Evolutionary conservation across 345 rosid genomes (phyloP).

Genomic region (Abelmoschus esculentus): DNA sequence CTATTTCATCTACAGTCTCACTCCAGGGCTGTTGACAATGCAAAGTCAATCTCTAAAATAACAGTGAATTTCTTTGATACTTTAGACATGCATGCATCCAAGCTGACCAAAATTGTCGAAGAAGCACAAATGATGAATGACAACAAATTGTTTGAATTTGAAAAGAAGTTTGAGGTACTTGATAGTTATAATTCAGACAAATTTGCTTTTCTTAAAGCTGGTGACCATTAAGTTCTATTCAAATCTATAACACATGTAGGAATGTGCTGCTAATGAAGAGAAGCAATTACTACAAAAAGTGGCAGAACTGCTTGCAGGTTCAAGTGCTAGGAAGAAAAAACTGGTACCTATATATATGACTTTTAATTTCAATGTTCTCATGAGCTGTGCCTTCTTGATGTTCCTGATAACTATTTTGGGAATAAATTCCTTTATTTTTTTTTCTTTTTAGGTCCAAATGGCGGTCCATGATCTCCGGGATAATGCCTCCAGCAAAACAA

Average conservation of each 20-base stretch:
- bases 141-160: conserved; percentile 64
- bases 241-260: conserved; percentile 31
- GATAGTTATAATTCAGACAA: conserved; percentile 5
- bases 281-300: conserved; percentile 78
- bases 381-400: background rate
- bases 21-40: conserved; percentile 69
- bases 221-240: background rate
- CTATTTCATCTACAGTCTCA: conserved; percentile 58
- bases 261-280: conserved; percentile 85
- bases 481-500: conserved; percentile 65
- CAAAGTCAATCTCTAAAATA: conserved; percentile 73
- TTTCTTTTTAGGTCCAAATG: conserved; percentile 58
- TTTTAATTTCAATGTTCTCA: background rate
- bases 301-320: conserved; percentile 75
- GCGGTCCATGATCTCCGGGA: conserved; percentile 81
- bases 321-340: conserved; percentile 82
- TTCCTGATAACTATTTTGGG: background rate
- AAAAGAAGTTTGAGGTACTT: conserved; percentile 88
- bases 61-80: conserved; percentile 69
- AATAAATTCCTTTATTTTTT: conserved; percentile 5
- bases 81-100: conserved; percentile 64
- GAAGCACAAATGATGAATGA: conserved; percentile 82
- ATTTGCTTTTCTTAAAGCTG: background rate
- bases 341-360: conserved; percentile 37
- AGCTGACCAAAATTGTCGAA: conserved; percentile 58